Base-by-base conservation (phyloP, 169 alveolate species). In the Cryptosporidium viatorum region DNA sequence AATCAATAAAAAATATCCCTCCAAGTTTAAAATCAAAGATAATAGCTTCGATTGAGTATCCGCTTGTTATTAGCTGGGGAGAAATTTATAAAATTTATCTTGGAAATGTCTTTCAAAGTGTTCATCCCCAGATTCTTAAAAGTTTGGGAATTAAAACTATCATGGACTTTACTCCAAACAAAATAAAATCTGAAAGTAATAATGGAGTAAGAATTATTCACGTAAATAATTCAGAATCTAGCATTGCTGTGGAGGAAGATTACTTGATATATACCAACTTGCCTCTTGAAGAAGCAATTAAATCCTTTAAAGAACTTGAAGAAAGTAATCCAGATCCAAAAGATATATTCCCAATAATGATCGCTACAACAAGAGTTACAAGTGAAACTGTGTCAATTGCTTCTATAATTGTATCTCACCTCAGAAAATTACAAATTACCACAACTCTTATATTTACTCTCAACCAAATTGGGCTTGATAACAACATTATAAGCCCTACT, bases 61-160 rank as follows among this genome's bases (percentile, higher is more conserved):
- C 89, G 4, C 29, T 80, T 41, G 14, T 39, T 12, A 8, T 80
- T 39, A 39, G 80, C 29, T 80, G 89, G 89, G 73, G 80, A 23
- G 23, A 62, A 23, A 10, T 29, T 10, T 65, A 60, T 65, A 80
- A 62, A 18, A 80, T 80, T 45, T 80, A 80, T 65, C 62, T 80
- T 21, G 89, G 58, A 60, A 80, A 80, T 80, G 67, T 80, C 8
- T n/a, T 80, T 12, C 89, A 80, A 39, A 74, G 89, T 37, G 62
- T 75, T 43, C 89, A 80, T 65, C 89, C 89, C 1, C 69, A 80
- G 52, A 65, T 80, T 16, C 43, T 65, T 45, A 62, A 62, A 29
- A 23, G 55, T 43, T 29, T 80, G 35, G 70, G 35, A 29, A 80
- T 80, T 2, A 80, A 80, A 62, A 62, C 89, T 1, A 67, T 80